phyloP scores from a whole-genome alignment of 176 grass and related monocot species.

The Dactylis glomerata region DNA sequence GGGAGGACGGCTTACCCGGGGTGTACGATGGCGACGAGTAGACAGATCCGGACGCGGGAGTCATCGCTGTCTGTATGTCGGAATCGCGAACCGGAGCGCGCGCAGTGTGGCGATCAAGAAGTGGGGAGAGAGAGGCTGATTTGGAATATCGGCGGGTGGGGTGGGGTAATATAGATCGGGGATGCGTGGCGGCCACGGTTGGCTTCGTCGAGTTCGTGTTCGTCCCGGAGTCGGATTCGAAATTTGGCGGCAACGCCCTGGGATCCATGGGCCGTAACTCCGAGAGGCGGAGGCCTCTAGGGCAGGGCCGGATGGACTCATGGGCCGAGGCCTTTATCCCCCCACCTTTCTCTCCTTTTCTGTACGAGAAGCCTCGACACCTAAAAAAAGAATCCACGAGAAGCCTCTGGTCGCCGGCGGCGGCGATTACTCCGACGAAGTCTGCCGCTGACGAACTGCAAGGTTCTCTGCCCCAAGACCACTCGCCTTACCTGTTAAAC shows the following conservation, averaged over 20 bases:
- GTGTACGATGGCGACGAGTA: not conserved
- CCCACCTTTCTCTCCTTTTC: not conserved
- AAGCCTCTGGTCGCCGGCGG: not conserved
- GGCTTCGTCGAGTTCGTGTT: not conserved
- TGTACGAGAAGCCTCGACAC: no score
- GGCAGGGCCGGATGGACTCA: not conserved
- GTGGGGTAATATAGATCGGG: not conserved
- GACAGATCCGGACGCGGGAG: not conserved
- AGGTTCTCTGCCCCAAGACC: not conserved
- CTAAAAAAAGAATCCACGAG: no score
- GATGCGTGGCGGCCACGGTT: not conserved
- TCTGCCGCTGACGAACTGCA: not conserved
- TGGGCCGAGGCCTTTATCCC: not conserved
- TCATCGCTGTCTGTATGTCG: not conserved
- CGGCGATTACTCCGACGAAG: not conserved
- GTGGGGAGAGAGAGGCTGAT: not conserved
- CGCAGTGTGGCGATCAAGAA: not conserved
- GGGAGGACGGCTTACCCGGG: not conserved
- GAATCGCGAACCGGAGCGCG: not conserved
- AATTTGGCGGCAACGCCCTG: not conserved
- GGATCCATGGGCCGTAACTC: not conserved
- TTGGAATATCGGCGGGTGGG: not conserved
- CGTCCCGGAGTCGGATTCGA: not conserved
- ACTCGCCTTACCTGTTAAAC: not conserved
- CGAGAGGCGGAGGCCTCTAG: no score